Evolutionary conservation across 2,329 filamentous ascomycete species (phyloP).

Genomic region (Bipolaris sorokiniana): DNA sequence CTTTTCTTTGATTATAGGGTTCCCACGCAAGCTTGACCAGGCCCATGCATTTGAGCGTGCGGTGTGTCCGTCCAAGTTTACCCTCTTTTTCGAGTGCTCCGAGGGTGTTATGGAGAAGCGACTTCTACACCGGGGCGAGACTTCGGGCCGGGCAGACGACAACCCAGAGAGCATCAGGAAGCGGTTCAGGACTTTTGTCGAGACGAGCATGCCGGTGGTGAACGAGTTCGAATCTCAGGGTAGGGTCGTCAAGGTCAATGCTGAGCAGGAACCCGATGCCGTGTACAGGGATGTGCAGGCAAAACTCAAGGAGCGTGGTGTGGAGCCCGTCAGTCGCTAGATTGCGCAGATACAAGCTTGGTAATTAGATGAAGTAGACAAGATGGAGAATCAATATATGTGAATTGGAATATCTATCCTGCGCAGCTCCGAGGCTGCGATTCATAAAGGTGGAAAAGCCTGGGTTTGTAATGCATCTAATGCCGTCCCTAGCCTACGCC

Average conservation of each 20-base stretch:
- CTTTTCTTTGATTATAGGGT: conserved; percentile 59
- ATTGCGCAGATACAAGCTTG: conserved; percentile 37
- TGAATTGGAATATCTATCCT: conserved; percentile 43
- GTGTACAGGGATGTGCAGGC: conserved; percentile 62
- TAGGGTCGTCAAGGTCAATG: conserved; percentile 80
- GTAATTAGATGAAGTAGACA: conserved; percentile 3
- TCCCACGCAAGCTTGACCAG: conserved; percentile 97
- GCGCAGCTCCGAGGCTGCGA: conserved; percentile 40
- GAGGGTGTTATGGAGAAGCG: conserved; percentile 86
- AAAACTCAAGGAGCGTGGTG: conserved; percentile 42
- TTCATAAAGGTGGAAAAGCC: conserved; percentile 36
- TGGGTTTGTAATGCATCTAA: conserved; percentile 33
- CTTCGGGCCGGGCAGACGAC: conserved; percentile 87
- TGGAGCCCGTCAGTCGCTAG: conserved; percentile 40
- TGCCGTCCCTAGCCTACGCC: conserved; percentile 26
- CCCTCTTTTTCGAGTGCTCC: conserved; percentile 92
- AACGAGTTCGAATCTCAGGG: conserved; percentile 78
- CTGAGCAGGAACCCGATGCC: conserved; percentile 69
- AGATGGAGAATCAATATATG: conserved; percentile 16
- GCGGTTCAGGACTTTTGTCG: conserved; percentile 90
- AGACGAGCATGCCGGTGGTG: conserved; percentile 98
- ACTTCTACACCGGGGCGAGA: conserved; percentile 88
- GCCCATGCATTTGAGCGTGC: conserved; percentile 89
- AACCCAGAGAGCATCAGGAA: conserved; percentile 96
- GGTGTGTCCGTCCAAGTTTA: conserved; percentile 82